These are phyloP conservation scores for Periconia macrospinosa DNA, from an alignment of 2,329 filamentous ascomycete genomes.

Conservation along the genomic window DNA sequence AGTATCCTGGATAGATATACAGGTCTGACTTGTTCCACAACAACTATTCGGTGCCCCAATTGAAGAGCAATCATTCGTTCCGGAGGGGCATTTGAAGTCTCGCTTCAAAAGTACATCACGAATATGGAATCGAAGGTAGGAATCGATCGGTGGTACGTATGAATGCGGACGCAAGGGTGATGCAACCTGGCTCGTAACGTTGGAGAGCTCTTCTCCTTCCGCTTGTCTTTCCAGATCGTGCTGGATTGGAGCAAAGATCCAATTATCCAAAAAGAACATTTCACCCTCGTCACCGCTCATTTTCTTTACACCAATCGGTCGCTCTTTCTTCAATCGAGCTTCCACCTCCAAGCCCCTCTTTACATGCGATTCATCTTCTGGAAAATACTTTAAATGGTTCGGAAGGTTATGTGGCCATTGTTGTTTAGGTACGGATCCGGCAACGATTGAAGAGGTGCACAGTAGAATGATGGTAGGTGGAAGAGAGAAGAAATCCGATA, in stretches of 20 bases:
- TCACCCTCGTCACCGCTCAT: constrained; percentile 71
- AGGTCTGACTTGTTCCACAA: constrained; percentile 67
- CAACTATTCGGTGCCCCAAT: constrained; percentile 73
- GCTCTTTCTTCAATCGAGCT: constrained; percentile 41
- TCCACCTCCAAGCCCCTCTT: constrained; percentile 46
- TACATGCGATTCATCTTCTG: constrained; percentile 49
- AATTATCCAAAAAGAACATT: constrained; percentile 74
- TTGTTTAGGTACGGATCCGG: constrained; percentile 42
- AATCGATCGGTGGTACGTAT: constrained; percentile 20
- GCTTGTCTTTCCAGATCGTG: constrained; percentile 3
- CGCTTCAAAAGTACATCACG: constrained; percentile 53
- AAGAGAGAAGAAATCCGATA: constrained; percentile 30
- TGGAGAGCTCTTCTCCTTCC: constrained; percentile 15
- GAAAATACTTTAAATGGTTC: constrained; percentile 50
- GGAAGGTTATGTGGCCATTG: constrained; percentile 53
- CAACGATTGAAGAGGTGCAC: constrained; percentile 22
- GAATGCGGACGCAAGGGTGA: constrained; percentile 18
- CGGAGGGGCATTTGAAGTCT: constrained; percentile 66
- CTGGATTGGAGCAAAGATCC: constrained; percentile 46
- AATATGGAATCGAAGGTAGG: constrained; percentile 41
- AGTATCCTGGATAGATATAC: constrained; percentile 65
- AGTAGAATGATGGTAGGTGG: constrained; percentile 31
- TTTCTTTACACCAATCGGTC: constrained; percentile 68
- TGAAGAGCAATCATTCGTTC: constrained; percentile 64
- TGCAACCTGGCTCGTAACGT: constrained; percentile 12